Conservation (phyloP, 2,329 filamentous ascomycete genomes). For the Aureobasidium sp. region DNA sequence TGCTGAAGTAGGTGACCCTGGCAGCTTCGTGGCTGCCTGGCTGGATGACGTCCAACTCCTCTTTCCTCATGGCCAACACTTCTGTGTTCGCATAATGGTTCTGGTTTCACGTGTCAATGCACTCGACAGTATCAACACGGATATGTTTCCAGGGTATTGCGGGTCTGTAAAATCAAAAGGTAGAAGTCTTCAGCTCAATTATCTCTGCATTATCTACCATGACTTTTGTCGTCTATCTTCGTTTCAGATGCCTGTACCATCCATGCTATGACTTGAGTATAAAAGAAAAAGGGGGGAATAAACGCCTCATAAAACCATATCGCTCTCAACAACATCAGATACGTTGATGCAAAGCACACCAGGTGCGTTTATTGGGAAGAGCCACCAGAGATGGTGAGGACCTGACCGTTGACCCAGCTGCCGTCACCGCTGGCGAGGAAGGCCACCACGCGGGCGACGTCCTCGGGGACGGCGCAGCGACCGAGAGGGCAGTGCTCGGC, state of each 20-base stretch:
- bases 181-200: slow-evolving; percentile 2
- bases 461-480: slow-evolving; percentile 40
- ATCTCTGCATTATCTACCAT: not conserved
- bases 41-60: not conserved
- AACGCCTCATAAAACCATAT: slow-evolving; percentile 9
- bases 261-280: not conserved
- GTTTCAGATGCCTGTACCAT: slow-evolving; percentile 8
- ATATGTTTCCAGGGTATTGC: too few relatives aligned
- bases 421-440: slow-evolving; percentile 31
- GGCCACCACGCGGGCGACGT: slow-evolving; percentile 32
- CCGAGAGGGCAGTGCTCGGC: slow-evolving; percentile 41
- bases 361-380: slow-evolving; percentile 27
- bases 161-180: too few relatives aligned
- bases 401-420: slow-evolving; percentile 35
- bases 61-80: not conserved
- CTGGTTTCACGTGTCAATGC: not conserved
- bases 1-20: not conserved
- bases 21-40: not conserved
- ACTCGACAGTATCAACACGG: not conserved
- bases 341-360: not conserved
- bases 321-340: not conserved
- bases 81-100: too few relatives aligned
- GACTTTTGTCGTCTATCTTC: slow-evolving; percentile 9
- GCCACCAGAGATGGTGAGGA: slow-evolving; percentile 35
- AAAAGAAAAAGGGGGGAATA: not conserved